Percentiles rank a stretch among this genome's conserved stretches.
Evolutionary conservation across 2,329 filamentous ascomycete species (phyloP).

Genomic region (Alternaria sp.): DNA sequence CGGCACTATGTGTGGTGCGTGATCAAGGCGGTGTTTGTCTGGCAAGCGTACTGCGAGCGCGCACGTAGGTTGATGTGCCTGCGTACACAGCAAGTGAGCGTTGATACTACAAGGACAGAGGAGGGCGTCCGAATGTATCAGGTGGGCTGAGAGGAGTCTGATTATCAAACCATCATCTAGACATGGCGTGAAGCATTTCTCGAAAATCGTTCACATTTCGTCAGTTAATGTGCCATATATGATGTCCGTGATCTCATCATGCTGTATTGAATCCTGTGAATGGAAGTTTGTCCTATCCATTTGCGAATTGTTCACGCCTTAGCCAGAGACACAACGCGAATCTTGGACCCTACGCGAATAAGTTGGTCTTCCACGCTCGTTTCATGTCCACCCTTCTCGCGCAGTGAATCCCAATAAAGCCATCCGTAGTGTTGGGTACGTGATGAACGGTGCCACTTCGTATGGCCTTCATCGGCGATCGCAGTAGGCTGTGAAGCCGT

Average conservation of each 20-base stretch:
- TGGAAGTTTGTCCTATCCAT: background rate
- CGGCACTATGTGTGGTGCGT: background rate
- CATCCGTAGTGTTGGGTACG: background rate
- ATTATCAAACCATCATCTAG: background rate
- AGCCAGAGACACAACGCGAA: background rate
- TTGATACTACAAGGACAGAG: background rate
- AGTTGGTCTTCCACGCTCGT: background rate
- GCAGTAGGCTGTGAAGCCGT: background rate
- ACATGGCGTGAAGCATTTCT: background rate
- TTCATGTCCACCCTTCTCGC: background rate
- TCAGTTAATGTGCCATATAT: background rate
- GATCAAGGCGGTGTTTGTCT: background rate
- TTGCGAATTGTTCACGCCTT: background rate
- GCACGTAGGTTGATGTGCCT: background rate
- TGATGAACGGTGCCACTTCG: background rate
- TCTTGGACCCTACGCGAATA: background rate
- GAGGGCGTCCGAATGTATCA: background rate
- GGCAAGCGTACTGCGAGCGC: constrained; percentile 2
- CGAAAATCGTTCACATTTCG: too few relatives aligned
- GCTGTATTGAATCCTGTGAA: background rate
- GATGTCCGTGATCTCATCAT: background rate
- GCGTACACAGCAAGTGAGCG: background rate
- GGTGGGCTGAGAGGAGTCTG: background rate
- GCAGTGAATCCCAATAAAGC: background rate
- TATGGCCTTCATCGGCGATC: background rate